Conservation (phyloP, 331 rosid genomes). For the Erythrophleum ivorense region DNA sequence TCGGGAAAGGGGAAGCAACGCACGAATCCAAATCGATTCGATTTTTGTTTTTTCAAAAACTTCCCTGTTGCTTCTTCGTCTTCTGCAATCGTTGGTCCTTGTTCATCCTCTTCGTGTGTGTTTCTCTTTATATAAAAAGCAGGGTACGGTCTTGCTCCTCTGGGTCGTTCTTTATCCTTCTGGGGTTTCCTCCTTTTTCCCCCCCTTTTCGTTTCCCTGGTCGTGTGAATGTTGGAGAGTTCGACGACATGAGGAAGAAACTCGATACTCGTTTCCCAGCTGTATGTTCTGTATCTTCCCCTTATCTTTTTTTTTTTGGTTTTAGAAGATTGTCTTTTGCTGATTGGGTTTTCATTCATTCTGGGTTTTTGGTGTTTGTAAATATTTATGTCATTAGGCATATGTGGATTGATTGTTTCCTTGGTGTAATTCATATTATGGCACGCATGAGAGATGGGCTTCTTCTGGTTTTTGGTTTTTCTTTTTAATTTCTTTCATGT, state of each 20-base stretch:
- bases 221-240: constrained; percentile 1
- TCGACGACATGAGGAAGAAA: constrained; percentile 65
- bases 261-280: constrained; percentile 83
- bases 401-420: constrained; percentile 28
- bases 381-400: constrained; percentile 1
- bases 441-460: constrained; percentile 8
- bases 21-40: constrained; percentile 20
- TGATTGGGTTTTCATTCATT: not conserved
- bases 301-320: not conserved
- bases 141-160: not conserved
- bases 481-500: constrained; percentile 1
- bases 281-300: constrained; percentile 41
- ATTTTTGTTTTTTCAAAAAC: not conserved
- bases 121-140: constrained; percentile 23
- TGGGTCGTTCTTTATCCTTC: not conserved
- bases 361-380: not conserved
- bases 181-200: not conserved
- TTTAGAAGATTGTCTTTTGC: not conserved
- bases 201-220: not conserved
- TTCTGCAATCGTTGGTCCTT: constrained; percentile 30
- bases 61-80: constrained; percentile 26
- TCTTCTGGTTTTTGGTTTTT: constrained; percentile 16
- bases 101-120: not conserved
- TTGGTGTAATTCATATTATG: constrained; percentile 1
- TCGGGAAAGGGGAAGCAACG: not conserved